phyloP scores from a whole-genome alignment of 2,329 filamentous ascomycete genomes.

The Neonectria sp. region DNA sequence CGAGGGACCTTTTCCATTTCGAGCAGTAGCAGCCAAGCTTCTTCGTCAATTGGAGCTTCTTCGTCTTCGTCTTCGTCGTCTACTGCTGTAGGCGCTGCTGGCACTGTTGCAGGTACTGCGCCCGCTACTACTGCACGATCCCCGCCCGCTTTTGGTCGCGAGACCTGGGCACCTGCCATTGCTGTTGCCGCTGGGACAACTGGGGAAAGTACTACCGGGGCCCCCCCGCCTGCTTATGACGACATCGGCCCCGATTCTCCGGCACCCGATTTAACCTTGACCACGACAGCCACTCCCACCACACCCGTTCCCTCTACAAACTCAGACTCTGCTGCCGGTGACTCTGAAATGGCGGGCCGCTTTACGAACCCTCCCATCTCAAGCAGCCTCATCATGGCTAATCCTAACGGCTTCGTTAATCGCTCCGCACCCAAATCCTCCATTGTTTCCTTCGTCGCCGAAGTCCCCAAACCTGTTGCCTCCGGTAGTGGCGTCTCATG shows the following conservation, averaged over 20 bases:
- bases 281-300: conserved; percentile 38
- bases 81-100: conserved; percentile 2
- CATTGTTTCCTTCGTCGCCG: conserved; percentile 66
- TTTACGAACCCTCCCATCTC: conserved; percentile 38
- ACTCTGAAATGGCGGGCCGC: conserved; percentile 44
- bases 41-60: conserved; percentile 1
- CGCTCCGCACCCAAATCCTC: conserved; percentile 65
- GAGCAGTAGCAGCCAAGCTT: conserved; percentile 11
- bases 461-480: conserved; percentile 81
- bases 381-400: conserved; percentile 48
- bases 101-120: conserved; percentile 8
- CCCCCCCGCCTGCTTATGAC: conserved; percentile 51
- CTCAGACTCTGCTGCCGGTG: conserved; percentile 26
- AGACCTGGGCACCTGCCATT: conserved; percentile 36
- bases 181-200: conserved; percentile 35
- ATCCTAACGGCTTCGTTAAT: conserved; percentile 66
- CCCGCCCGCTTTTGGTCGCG: conserved; percentile 25
- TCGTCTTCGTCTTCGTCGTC: conserved; percentile 10
- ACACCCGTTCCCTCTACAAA: conserved; percentile 36
- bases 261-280: conserved; percentile 45
- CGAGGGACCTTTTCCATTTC: conserved; percentile 25
- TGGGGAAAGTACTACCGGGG: conserved; percentile 39
- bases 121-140: conserved; percentile 17
- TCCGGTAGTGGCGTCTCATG: conserved; percentile 82
- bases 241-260: conserved; percentile 45